Base-by-base conservation (phyloP, 2,329 filamentous ascomycete species). In the Phaeosphaeriaceae sp. region DNA sequence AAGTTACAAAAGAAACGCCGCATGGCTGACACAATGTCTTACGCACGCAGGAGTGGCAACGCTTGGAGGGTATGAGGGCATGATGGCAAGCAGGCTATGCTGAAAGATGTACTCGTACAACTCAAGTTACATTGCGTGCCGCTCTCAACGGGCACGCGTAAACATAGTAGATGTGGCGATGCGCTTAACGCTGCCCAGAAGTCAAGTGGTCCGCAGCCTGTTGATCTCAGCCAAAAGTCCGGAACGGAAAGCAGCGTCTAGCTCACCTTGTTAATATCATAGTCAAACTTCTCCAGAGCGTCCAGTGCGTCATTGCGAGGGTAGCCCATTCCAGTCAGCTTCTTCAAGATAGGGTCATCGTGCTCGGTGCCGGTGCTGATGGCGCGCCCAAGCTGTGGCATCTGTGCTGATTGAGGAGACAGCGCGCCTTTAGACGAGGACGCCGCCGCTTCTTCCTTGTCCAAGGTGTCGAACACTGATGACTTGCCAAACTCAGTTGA, bases 211-310 rank as follows among this genome's bases (percentile, higher is more conserved):
- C 75, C 11, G 71, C 74, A 41, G 75, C 75, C 75, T 77, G 52
- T 45, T 4, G 11, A 54, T 40, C 58, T 75, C 63, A 76, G 70
- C 58, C 36, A 44, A 50, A 24, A 11, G 21, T 20, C 40, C 31
- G 24, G 10, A 21, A 20, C 11, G n/a, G 44, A 45, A 11, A n/a
- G 19, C 9, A 44, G 10, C 17, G n/a, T 24, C 17, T 50, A 61
- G 58, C 68, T 61, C 80, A 97, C 94, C 87, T 91, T 92, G 79
- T 97, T 93, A 75, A 97, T 85, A 77, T 97, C 95, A 79, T 98
- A 97, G 80, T 98, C 93, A 76, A 91, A 97, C 77, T 94, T 93
- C 82, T 98, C 94, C 74, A 98, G 80, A 22, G 95, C 94, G 50
- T 84, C 83, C 36, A 97, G 80, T 17, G 92, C 91, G 51, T 91